phyloP scores from a whole-genome alignment of 2,329 filamentous ascomycete species.

The Venturia asperata region DNA sequence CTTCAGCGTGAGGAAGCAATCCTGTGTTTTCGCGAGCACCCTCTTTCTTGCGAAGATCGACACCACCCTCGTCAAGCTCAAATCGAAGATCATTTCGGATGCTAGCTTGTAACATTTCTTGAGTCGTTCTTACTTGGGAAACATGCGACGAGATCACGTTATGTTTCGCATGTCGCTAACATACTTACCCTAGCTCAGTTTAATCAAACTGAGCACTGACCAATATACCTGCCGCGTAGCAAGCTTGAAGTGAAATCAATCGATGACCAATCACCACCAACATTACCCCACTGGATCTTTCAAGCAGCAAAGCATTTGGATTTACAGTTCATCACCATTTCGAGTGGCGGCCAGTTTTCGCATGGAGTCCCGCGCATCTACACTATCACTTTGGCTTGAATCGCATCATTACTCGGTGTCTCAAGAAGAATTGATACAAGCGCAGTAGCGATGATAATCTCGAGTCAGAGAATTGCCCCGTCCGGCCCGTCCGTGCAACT shows the following conservation, averaged over 20 bases:
- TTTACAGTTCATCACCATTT: not conserved
- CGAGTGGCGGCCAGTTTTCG: not conserved
- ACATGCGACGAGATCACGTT: constrained; percentile 6
- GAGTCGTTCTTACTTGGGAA: not conserved
- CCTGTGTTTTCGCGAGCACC: too few species aligned
- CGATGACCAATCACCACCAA: not conserved
- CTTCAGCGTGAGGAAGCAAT: too few species aligned
- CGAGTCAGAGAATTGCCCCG: not conserved
- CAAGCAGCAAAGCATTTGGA: not conserved
- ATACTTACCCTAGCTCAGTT: not conserved
- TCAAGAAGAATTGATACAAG: too few species aligned
- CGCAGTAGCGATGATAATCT: too few species aligned
- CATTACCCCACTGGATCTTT: not conserved
- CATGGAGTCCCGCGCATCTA: too few species aligned
- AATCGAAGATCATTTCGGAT: not conserved
- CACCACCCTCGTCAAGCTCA: too few species aligned
- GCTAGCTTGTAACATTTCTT: not conserved
- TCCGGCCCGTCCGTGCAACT: not conserved
- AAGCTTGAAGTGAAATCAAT: not conserved
- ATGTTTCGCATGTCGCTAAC: not conserved
- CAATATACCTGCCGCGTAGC: not conserved
- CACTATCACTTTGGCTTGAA: too few species aligned
- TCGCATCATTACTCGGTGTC: too few species aligned
- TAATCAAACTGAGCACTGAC: constrained; percentile 8
- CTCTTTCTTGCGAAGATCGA: too few species aligned